Base-by-base conservation (phyloP, 768 basidiomycete genomes). In the Wakefieldia striispora region DNA sequence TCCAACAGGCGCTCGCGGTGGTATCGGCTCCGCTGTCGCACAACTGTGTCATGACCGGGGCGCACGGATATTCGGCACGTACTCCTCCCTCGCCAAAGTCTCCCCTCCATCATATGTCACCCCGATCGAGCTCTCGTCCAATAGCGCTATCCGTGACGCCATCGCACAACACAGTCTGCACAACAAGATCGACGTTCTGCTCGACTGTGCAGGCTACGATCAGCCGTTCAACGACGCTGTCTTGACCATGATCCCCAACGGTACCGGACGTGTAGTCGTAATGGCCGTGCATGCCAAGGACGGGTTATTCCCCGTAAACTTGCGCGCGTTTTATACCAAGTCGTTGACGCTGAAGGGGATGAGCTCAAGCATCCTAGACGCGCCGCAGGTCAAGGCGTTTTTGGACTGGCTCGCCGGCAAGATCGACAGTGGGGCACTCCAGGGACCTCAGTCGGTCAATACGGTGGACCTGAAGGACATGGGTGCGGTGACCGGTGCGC, bases 231-330 rank as follows among this genome's bases (percentile, higher is more conserved):
- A 71, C 33, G 68, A 71, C 6, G 70, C 68, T 4, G 36, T 69
- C 42, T 51, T 51, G 29, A 70, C 62, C 3, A 71, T 69, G 68
- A 69, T 54, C 2, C 66, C 66, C 0, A 40, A 57, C 2, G 66
- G 66, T 8, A 55, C 68, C 6, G 69, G 70, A 0, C 66, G 69
- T 8, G 70, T 61, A 6, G 62, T 69, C 29, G 64, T 68, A 6
- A 69, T 69, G 68, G 70, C 68, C 13, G 68, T 61, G 1, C 68
- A 69, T 24, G 54, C 70, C 10, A 60, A 64, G 23, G 68, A 69
- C 11, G 64, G 64, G 26, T 8, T 64, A 43, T 69, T 69, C 43
- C 58, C 62, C 0, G 38, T 69, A 39, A 40, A 66, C 38, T n/a
- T 71, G 57, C 68, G 68, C 11, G 53, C 64, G 1, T 63, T 70